Evolutionary conservation across 2,329 filamentous ascomycete species (phyloP).

Genomic region (Fusarium sp.): DNA sequence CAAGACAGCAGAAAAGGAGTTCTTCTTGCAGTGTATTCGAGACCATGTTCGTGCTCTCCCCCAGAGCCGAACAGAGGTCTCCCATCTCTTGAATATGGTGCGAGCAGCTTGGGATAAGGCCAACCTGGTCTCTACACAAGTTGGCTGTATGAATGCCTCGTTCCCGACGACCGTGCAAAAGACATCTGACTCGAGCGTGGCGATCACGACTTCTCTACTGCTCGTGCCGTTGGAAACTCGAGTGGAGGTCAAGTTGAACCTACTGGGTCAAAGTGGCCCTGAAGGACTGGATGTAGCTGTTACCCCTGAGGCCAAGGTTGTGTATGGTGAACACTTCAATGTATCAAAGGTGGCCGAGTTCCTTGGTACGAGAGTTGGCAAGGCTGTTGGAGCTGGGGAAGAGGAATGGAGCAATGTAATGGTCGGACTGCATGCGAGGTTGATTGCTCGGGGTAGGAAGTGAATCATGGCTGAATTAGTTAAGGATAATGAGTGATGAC

Average conservation of each 20-base stretch:
- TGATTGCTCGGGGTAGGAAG: slow-evolving; percentile 68
- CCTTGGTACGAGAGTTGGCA: slow-evolving; percentile 66
- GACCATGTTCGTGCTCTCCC: slow-evolving; percentile 73
- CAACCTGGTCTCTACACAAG: slow-evolving; percentile 67
- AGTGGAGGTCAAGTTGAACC: slow-evolving; percentile 70
- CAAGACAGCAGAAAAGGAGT: slow-evolving; percentile 75
- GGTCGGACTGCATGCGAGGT: slow-evolving; percentile 65
- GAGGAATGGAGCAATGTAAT: slow-evolving; percentile 67
- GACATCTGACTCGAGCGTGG: slow-evolving; percentile 73
- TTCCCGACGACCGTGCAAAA: slow-evolving; percentile 74
- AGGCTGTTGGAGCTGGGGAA: slow-evolving; percentile 48
- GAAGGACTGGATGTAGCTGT: slow-evolving; percentile 68
- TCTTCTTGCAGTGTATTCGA: slow-evolving; percentile 79
- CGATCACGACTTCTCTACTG: slow-evolving; percentile 71
- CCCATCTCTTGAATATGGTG: slow-evolving; percentile 69
- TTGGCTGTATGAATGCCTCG: slow-evolving; percentile 70
- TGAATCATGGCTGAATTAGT: slow-evolving; percentile 33
- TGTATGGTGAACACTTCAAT: slow-evolving; percentile 85
- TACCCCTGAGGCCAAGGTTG: slow-evolving; percentile 67
- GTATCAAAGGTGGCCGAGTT: slow-evolving; percentile 81
- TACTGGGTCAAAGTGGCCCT: slow-evolving; percentile 60
- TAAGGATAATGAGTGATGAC: slow-evolving; percentile 47
- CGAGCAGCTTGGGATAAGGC: slow-evolving; percentile 76
- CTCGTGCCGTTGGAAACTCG: slow-evolving; percentile 75
- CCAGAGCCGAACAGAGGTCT: slow-evolving; percentile 68